Evolutionary conservation across 1,284 basidiomycete genomes (phyloP).

Genomic region (Coniferiporia weirii): DNA sequence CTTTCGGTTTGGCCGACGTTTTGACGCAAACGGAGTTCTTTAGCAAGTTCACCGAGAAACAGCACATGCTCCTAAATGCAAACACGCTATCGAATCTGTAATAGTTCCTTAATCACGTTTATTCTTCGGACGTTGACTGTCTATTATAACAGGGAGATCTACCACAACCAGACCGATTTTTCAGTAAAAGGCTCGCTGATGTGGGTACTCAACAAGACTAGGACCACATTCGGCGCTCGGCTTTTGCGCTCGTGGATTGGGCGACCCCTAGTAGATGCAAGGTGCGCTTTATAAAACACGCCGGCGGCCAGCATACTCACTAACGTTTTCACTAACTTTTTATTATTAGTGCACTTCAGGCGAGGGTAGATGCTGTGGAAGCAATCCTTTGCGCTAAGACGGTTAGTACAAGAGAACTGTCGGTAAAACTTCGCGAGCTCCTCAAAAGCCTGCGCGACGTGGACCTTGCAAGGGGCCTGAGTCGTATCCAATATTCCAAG

Average conservation of each 20-base stretch:
- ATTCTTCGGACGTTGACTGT: neutral
- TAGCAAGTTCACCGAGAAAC: slow-evolving; percentile 68
- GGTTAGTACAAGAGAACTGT: slow-evolving; percentile 43
- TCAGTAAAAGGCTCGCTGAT: slow-evolving; percentile 74
- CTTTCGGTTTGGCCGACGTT: slow-evolving; percentile 73
- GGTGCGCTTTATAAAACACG: slow-evolving; percentile 37
- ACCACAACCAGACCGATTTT: slow-evolving; percentile 81
- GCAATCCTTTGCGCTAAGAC: slow-evolving; percentile 54
- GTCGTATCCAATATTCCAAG: slow-evolving; percentile 86
- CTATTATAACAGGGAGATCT: slow-evolving; percentile 61
- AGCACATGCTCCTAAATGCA: slow-evolving; percentile 85
- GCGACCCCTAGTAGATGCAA: slow-evolving; percentile 72
- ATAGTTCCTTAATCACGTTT: slow-evolving; percentile 19
- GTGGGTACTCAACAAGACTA: slow-evolving; percentile 83
- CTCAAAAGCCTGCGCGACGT: slow-evolving; percentile 68
- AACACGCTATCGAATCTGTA: slow-evolving; percentile 85
- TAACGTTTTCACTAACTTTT: neutral
- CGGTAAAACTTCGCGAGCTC: slow-evolving; percentile 62
- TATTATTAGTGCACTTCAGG: slow-evolving; percentile 55
- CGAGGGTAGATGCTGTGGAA: slow-evolving; percentile 79
- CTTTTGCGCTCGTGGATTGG: slow-evolving; percentile 85
- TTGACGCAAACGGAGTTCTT: slow-evolving; percentile 76
- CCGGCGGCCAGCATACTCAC: neutral
- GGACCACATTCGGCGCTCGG: slow-evolving; percentile 85
- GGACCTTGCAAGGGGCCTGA: slow-evolving; percentile 82